phyloP scores from a whole-genome alignment of 371 early-diverging fungal species.

The Apophysomyces variabilis region DNA sequence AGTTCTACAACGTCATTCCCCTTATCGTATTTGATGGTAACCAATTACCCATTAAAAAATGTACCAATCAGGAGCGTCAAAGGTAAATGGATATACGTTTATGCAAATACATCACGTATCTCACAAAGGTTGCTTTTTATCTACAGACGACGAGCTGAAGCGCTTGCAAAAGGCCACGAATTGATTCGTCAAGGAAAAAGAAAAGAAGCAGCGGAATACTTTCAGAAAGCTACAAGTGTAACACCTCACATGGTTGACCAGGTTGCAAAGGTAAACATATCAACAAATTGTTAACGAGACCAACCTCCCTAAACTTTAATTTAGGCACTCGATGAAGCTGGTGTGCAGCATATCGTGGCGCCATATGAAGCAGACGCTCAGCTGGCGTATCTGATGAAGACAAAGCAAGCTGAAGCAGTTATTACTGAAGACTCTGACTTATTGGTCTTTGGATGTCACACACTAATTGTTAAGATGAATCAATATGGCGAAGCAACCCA shows the following conservation, averaged over 20 bases:
- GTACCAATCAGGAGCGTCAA: conserved; percentile 77
- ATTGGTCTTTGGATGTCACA: conserved; percentile 90
- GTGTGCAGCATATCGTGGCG: conserved; percentile 87
- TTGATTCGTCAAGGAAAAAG: conserved; percentile 54
- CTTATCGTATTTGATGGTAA: conserved; percentile 98
- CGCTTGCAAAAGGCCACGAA: conserved; percentile 54
- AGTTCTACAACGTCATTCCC: conserved; percentile 76
- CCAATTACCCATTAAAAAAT: conserved; percentile 81
- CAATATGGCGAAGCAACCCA: conserved; percentile 68
- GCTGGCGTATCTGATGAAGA: conserved; percentile 82
- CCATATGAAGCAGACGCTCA: conserved; percentile 99
- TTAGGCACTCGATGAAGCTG: conserved; percentile 64
- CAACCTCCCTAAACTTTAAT: conserved; percentile 15
- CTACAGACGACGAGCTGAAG: conserved; percentile 60
- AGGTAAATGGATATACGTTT: conserved; percentile 32
- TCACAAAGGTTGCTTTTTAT: neutral
- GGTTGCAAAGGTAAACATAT: conserved; percentile 66
- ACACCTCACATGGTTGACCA: conserved; percentile 80
- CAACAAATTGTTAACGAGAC: conserved; percentile 20
- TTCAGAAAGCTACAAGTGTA: conserved; percentile 74
- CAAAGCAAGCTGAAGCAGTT: conserved; percentile 76
- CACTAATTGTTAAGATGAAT: conserved; percentile 85
- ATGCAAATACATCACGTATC: neutral
- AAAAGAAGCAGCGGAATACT: conserved; percentile 70
- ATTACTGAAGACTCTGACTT: conserved; percentile 99